phyloP scores from a whole-genome alignment of 202 grass and related monocot genomes.

The Brachypodium distachyon region DNA sequence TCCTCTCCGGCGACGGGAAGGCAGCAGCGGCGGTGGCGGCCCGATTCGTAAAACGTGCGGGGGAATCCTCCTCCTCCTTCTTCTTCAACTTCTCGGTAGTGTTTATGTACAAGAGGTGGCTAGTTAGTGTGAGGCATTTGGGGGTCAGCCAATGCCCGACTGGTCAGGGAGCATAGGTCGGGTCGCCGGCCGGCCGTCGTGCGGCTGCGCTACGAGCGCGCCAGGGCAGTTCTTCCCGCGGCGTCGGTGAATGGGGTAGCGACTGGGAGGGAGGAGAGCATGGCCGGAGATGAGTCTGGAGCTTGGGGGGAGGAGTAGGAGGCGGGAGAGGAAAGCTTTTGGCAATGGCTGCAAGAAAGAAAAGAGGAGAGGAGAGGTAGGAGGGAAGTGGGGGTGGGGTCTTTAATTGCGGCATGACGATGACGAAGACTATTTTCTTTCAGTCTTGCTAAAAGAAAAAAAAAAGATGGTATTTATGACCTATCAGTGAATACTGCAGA shows the following conservation, averaged over 20 bases:
- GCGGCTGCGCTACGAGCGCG: constrained; percentile 20
- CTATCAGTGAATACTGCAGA: not conserved
- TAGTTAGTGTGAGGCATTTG: constrained; percentile 33
- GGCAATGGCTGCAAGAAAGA: constrained; percentile 30
- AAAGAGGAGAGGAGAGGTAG: not conserved
- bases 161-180: constrained; percentile 46
- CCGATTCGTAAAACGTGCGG: constrained; percentile 15
- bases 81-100: not conserved
- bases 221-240: not conserved
- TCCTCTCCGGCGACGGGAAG: constrained; percentile 35
- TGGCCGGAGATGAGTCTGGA: not conserved
- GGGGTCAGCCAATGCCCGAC: constrained; percentile 50
- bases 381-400: not conserved
- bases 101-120: constrained; percentile 13
- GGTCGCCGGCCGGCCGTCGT: constrained; percentile 23
- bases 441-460: too few species aligned
- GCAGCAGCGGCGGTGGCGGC: not conserved
- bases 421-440: not conserved
- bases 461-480: not conserved
- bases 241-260: not conserved
- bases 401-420: constrained; percentile 14
- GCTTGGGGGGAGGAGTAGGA: not conserved
- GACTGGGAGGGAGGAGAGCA: not conserved
- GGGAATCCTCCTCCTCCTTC: not conserved
- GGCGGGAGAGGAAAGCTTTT: not conserved